Evolutionary conservation across 306 rosid species (phyloP).

Genomic region (Inga leiocalycina): DNA sequence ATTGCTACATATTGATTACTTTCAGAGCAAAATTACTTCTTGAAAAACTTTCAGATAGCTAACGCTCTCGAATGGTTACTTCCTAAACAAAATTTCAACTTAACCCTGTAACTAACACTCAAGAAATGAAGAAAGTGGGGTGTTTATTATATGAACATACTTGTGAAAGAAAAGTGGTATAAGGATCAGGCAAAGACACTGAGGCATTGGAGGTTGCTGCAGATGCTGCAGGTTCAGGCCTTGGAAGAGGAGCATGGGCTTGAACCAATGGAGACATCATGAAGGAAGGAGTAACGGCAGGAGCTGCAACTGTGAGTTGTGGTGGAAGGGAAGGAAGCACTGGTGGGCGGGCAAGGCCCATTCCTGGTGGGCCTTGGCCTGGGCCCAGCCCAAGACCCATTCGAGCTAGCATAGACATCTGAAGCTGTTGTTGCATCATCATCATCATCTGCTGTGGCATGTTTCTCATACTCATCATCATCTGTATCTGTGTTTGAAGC

Average conservation of each 20-base stretch:
- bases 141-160: constrained; percentile 37
- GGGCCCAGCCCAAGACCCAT: constrained; percentile 18
- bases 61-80: no score
- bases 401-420: constrained; percentile 57
- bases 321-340: constrained; percentile 25
- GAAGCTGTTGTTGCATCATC: constrained; percentile 65
- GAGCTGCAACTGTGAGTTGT: constrained; percentile 17
- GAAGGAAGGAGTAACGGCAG: constrained; percentile 36
- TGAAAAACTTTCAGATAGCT: no score
- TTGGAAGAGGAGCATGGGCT: constrained; percentile 24
- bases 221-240: constrained; percentile 30
- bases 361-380: constrained; percentile 29
- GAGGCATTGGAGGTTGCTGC: constrained; percentile 27
- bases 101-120: background rate
- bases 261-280: constrained; percentile 42
- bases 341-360: constrained; percentile 36
- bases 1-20: no score
- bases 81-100: no score
- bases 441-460: constrained; percentile 39
- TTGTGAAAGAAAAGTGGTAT: constrained; percentile 40
- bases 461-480: constrained; percentile 50
- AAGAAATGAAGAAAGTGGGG: background rate
- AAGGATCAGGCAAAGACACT: constrained; percentile 38
- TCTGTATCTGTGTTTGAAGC: constrained; percentile 59
- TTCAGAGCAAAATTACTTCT: no score